Conservation (phyloP, 805 yeast species). For the Torulaspora microellipsoides region DNA sequence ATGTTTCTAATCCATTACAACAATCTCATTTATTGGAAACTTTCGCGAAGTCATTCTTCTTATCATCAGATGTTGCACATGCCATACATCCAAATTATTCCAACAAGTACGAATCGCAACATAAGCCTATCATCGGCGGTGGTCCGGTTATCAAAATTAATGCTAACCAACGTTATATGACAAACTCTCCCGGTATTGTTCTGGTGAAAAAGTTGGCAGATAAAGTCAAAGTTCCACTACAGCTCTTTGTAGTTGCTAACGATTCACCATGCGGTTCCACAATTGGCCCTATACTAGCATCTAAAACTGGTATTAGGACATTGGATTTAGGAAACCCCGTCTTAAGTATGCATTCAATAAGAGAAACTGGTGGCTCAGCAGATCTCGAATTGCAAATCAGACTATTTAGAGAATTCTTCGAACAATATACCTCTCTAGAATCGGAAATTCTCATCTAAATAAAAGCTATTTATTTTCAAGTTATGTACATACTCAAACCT, state of each 20-base stretch:
- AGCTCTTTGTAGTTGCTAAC: slow-evolving; percentile 87
- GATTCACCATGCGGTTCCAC: slow-evolving; percentile 96
- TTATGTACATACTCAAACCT: no score
- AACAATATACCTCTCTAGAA: slow-evolving; percentile 41
- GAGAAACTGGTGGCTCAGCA: slow-evolving; percentile 82
- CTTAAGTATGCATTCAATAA: slow-evolving; percentile 86
- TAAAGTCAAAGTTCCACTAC: slow-evolving; percentile 69
- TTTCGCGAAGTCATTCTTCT: slow-evolving; percentile 73
- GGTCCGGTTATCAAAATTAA: slow-evolving; percentile 94
- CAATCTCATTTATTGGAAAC: slow-evolving; percentile 46
- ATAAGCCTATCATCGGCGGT: slow-evolving; percentile 73
- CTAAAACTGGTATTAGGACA: slow-evolving; percentile 81
- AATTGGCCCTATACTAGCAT: slow-evolving; percentile 89
- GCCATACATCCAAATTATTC: slow-evolving; percentile 93
- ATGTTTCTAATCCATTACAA: slow-evolving; percentile 27
- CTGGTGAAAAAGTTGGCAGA: slow-evolving; percentile 69
- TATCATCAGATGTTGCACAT: slow-evolving; percentile 96
- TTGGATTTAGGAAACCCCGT: slow-evolving; percentile 90
- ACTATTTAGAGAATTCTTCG: slow-evolving; percentile 62
- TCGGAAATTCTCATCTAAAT: slow-evolving; percentile 37
- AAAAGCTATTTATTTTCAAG: no score
- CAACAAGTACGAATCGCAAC: slow-evolving; percentile 67
- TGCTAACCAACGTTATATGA: slow-evolving; percentile 93
- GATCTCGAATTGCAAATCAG: slow-evolving; percentile 63
- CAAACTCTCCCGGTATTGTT: slow-evolving; percentile 86